Base-by-base conservation (phyloP, 306 rosid genomes). In the Glycine tomentella region DNA sequence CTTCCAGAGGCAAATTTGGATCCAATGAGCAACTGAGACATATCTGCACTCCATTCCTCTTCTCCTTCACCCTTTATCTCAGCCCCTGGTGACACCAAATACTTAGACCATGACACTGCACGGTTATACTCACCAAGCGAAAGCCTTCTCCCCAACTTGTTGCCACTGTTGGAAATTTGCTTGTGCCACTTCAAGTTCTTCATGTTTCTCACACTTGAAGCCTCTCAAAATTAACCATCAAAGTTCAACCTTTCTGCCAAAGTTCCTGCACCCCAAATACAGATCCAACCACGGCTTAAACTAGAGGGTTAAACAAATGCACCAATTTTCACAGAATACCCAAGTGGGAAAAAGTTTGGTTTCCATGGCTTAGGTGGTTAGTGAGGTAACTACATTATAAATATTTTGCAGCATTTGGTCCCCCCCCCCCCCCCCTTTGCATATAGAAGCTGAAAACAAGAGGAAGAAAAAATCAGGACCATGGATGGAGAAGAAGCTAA, bases 71-170 rank as follows among this genome's bases (percentile, higher is more conserved):
- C 97, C 56, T 96, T 96, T 2, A 93, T 96, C 49, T 88, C 94
- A 7, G 96, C 99, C 6, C 98, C 99, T 0, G 94, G 62, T 0
- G 99, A 93, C 2, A 96, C 97, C 85, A 92, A 36, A 69, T 96
- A 96, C 84, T 92, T 96, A 4, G 99, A 96, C 99, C 99, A 96
- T 33, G 99, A 96, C 72, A 88, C 97, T 6, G 99, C 99, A 38
- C 99, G 68, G 53, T 77, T 87, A 87, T 92, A 96, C 81, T 96
- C 98, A 3, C 94, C 94, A 9, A 96, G 90, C 0, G 98, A 93
- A 11, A 91, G 87, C 76, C 82, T 88, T 82, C 89, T 82, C 81
- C 81, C 88, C 9, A 81, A 63, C 78, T 80, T 89, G 46, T 80
- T 89, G 40, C 91, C 90, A 57, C 79, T 89, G 85, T 76, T 87